Base-by-base conservation (phyloP, 2,329 filamentous ascomycete species). In the Cordyceps cateniannulata region DNA sequence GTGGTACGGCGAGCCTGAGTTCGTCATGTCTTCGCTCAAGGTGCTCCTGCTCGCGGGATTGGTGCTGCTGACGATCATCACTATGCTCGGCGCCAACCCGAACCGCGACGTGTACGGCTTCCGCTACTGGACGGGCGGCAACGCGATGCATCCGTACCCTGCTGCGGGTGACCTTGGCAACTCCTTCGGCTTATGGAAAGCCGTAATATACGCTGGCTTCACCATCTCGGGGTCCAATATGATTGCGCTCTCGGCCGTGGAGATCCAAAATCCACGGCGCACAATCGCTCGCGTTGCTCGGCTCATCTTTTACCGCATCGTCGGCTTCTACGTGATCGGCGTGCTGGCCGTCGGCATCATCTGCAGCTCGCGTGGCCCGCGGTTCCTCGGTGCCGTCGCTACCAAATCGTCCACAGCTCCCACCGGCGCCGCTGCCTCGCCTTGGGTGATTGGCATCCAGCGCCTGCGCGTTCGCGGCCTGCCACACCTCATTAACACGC, bases 251-350 rank as follows among this genome's bases (percentile, higher is more conserved):
- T 75, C 77, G 1, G 73, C 76, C 2, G 78, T 77, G 49, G 87
- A 90, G 72, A 82, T 86, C 20, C 80, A 86, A 66, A 87, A 88
- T 68, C 86, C 87, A 2, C 81, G 87, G 47, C 72, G 74, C 25
- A 81, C 85, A 32, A 84, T 92, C 72, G 88, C 88, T 0, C 81
- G 81, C 62, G 88, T 88, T 1, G 90, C 83, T 75, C 90, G 89
- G 65, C 85, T 85, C 50, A 86, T 90, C 38, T 90, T 91, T 73
- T 90, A 87, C 71, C 85, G 89, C 53, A 77, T 91, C 35, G 86
- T 86, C 0, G 74, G 81, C 1, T 90, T 91, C 74, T 91, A 90
- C 72, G 80, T 90, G n/a, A 77, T 91, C 69, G 65, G 77, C 78
- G 80, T 87, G 44, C 81, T 85, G 61, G 77, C 78, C 14, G 80